Base-by-base conservation (phyloP, 495 filamentous ascomycete genomes). In the Collariella sp. region DNA sequence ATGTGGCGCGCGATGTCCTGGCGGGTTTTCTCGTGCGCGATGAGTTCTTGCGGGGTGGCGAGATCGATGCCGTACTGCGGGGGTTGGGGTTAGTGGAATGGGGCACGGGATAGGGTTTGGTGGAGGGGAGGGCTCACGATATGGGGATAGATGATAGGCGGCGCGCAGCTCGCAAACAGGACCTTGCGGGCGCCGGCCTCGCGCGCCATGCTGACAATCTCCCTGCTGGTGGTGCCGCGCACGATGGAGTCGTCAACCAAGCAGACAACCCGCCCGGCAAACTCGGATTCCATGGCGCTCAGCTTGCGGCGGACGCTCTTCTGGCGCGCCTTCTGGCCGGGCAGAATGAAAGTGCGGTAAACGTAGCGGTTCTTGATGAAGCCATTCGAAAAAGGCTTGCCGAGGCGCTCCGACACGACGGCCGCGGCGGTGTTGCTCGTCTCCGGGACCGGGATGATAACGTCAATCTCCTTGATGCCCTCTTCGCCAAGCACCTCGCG, bases 321-420 rank as follows among this genome's bases (percentile, higher is more conserved):
- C 62, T 95, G 84, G 5, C 93, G 78, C 20, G 84, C 81, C 61
- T 84, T 83, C 67, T 96, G 91, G 31, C 83, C 85, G 9, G 90
- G 89, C 85, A 95, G 90, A 66, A 96, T 96, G 68, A 96, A 96
- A 0, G 91, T 96, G 34, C 91, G 84, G 77, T 91, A 94, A 45
- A 97, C 87, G 68, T 96, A 97, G 46, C 91, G 82, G 70, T 96
- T 96, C 79, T 96, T 96, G 54, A 95, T 84, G 58, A 96, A 71
- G 5, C 67, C 72, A 39, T 69, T 88, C 54, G 80, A 86, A 67
- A 88, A 94, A 2, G 88, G 87, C 56, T 86, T 91, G 56, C 84
- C 78, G 26, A 96, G 73, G 35, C 79, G 75, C 62, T 86, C 81
- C 15, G 94, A 85, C 7, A 96, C 83, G 42, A 81, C 82, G 7